Percentiles rank a stretch among this genome's conserved stretches.
phyloP scores from a whole-genome alignment of 2,329 filamentous ascomycete species.

The Ophiocordyceps camponoti-floridani region DNA sequence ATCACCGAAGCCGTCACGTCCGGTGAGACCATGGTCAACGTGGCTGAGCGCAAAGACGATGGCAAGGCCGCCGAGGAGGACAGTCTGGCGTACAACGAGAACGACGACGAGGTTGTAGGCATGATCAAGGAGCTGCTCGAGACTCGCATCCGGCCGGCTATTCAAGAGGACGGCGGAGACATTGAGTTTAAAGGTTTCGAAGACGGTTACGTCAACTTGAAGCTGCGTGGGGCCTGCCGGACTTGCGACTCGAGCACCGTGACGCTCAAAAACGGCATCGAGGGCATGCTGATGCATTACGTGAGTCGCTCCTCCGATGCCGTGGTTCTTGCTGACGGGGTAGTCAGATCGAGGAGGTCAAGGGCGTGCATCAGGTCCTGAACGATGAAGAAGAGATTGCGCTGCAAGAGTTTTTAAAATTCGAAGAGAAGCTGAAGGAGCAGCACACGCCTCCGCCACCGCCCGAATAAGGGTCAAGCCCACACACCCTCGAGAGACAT shows the following conservation, averaged over 20 bases:
- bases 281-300: constrained; percentile 96
- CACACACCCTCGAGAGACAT: not conserved
- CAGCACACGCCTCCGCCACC: constrained; percentile 23
- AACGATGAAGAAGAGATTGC: constrained; percentile 86
- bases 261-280: constrained; percentile 92
- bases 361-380: constrained; percentile 77
- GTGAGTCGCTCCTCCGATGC: constrained; percentile 30
- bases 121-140: constrained; percentile 99
- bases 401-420: constrained; percentile 75
- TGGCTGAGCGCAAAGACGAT: constrained; percentile 41
- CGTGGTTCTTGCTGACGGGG: not conserved
- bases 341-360: constrained; percentile 76
- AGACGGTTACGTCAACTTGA: constrained; percentile 63
- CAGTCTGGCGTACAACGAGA: constrained; percentile 66
- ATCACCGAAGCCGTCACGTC: constrained; percentile 85
- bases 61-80: constrained; percentile 35
- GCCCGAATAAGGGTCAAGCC: not conserved
- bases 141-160: constrained; percentile 83
- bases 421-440: constrained; percentile 63
- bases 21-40: constrained; percentile 65
- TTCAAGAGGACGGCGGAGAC: constrained; percentile 94
- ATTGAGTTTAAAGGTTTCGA: constrained; percentile 90
- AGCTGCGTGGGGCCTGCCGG: constrained; percentile 79
- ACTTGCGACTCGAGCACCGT: constrained; percentile 96
- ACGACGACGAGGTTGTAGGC: constrained; percentile 83